These are phyloP conservation scores for Brettanomyces custersianus DNA, from an alignment of 805 yeast species.

Conservation along the genomic window DNA sequence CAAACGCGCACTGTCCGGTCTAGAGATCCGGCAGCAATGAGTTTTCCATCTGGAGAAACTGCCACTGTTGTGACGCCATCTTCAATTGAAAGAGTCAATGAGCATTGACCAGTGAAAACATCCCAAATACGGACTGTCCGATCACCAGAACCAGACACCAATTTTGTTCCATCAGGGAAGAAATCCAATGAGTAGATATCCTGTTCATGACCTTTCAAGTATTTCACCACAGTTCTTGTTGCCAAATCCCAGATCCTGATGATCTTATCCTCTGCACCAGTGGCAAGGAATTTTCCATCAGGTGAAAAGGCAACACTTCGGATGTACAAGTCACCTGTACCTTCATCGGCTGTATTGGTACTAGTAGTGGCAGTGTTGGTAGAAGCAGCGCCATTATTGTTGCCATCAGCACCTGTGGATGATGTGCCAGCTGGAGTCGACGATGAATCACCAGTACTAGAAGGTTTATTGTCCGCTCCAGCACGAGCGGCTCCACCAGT, in stretches of 20 bases:
- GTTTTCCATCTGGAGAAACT: slow-evolving; percentile 88
- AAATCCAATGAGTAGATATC: slow-evolving; percentile 94
- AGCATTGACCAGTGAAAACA: slow-evolving; percentile 79
- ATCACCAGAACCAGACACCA: slow-evolving; percentile 95
- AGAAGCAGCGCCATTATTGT: slow-evolving; percentile 30
- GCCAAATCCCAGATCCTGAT: slow-evolving; percentile 95
- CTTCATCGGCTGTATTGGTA: neutral
- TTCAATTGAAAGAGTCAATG: slow-evolving; percentile 81
- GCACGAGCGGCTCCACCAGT: slow-evolving; percentile 35
- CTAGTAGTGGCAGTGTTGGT: slow-evolving; percentile 40
- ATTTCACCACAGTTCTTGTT: slow-evolving; percentile 74
- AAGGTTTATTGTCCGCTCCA: slow-evolving; percentile 35
- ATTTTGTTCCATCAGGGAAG: slow-evolving; percentile 87
- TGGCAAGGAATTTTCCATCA: slow-evolving; percentile 85
- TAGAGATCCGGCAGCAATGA: slow-evolving; percentile 92
- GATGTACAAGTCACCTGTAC: slow-evolving; percentile 83
- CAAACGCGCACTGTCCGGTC: slow-evolving; percentile 95
- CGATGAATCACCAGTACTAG: slow-evolving; percentile 51
- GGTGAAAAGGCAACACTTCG: slow-evolving; percentile 96
- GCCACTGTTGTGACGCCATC: slow-evolving; percentile 99
- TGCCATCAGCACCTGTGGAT: slow-evolving; percentile 13
- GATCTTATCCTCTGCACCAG: slow-evolving; percentile 85
- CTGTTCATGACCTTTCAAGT: slow-evolving; percentile 91
- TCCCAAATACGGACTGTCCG: slow-evolving; percentile 97
- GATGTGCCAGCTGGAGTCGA: slow-evolving; percentile 35